Base-by-base conservation (phyloP, 108 stramenopile genomes). In the Cyclotella kingstonii region DNA sequence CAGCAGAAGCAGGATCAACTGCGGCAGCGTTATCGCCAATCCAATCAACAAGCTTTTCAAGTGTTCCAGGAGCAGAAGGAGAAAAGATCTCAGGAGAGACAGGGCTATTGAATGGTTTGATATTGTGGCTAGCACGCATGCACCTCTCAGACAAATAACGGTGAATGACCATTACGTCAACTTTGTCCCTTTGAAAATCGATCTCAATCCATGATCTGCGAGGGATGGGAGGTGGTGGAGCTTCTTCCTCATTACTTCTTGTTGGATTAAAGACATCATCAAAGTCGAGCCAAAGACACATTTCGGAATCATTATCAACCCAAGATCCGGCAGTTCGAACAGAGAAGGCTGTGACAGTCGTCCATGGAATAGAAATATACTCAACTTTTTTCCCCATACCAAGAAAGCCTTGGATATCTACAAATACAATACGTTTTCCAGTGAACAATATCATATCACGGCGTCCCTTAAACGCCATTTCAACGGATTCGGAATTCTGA, bases 111-210 rank as follows among this genome's bases (percentile, higher is more conserved):
- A 48, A 68, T 21, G 75, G 75, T 34, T 68, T 76, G 19, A 63
- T 50, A 17, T 59, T 44, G 39, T 69, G 70, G 10, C 46, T 61
- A 4, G 60, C 57, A 5, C 62, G 61, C 63, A 84, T 69, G 18
- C 78, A 48, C 38, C 81, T 30, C 51, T 69, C 73, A 9, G 78
- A 80, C 6, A 87, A 46, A 53, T 81, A 87, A 22, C 81, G 47
- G 34, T 87, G 77, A 2, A 87, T 40, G 1, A 68, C 54, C 30
- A 81, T 50, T 7, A 87, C 49, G 40, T 87, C 86, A 0, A 84
- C 84, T 26, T 71, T 59, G 44, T 83, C 81, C 48, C 84, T 87
- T 51, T 84, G 82, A 63, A 87, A 87, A 41, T 87, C 86, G 26
- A 84, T 78, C 40, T 84, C 83, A 8, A 81, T 35, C 48, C 31